Conservation (phyloP, 2,329 filamentous ascomycete genomes). For the Coniochaeta sp. region DNA sequence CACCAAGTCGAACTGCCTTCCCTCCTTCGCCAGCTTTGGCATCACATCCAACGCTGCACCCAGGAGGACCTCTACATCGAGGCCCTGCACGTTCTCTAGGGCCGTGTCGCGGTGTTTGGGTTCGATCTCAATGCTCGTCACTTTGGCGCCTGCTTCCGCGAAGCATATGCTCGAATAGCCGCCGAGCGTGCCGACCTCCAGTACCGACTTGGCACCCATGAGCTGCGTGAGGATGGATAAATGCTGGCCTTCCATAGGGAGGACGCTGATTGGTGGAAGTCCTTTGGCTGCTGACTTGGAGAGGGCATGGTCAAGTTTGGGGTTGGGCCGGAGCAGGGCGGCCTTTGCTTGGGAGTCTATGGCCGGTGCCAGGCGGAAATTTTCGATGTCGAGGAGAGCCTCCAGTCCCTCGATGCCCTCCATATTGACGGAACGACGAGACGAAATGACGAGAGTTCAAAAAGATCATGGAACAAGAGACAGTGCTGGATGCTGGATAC, state of each 20-base stretch:
- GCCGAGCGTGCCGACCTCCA: slow-evolving; percentile 48
- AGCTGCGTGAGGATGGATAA: slow-evolving; percentile 29
- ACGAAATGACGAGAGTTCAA: neutral
- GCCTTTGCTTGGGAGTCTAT: slow-evolving; percentile 9
- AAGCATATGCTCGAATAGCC: slow-evolving; percentile 48
- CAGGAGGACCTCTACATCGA: slow-evolving; percentile 35
- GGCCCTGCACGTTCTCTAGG: slow-evolving; percentile 33
- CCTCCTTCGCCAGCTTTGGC: slow-evolving; percentile 28
- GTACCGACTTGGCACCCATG: slow-evolving; percentile 26
- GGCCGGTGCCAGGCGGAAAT: neutral
- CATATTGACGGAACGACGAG: neutral
- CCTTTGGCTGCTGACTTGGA: slow-evolving; percentile 21
- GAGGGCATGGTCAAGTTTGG: slow-evolving; percentile 21
- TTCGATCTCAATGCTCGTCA: slow-evolving; percentile 44
- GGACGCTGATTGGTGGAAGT: slow-evolving; percentile 28
- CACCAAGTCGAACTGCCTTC: slow-evolving; percentile 36
- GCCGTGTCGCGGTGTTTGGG: slow-evolving; percentile 36
- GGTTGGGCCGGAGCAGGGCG: slow-evolving; percentile 12
- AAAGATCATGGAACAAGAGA: neutral
- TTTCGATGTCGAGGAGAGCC: neutral
- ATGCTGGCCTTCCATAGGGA: slow-evolving; percentile 25
- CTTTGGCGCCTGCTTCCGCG: slow-evolving; percentile 27
- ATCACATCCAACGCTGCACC: slow-evolving; percentile 33
- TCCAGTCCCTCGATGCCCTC: neutral
- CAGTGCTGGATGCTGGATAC: no score